A percentile compares a stretch with the other conserved stretches of the same genome.
Conservation (phyloP, 345 rosid species). For the Kandelia obovata region DNA sequence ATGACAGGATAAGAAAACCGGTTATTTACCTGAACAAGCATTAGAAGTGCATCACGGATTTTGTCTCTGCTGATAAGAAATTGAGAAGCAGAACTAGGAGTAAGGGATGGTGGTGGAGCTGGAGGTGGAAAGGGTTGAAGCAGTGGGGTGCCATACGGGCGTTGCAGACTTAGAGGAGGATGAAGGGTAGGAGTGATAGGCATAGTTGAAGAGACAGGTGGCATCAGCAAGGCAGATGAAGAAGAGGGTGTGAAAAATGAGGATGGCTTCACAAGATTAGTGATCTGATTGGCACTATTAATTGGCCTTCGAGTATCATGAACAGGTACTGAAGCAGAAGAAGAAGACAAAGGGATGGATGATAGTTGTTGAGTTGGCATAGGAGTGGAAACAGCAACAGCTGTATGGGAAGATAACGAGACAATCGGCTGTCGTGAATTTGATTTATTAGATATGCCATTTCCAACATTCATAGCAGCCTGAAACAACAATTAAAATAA, state of each 20-base stretch:
- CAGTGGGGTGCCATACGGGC: conserved; percentile 57
- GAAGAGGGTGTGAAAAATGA: conserved; percentile 48
- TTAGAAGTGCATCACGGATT: conserved; percentile 56
- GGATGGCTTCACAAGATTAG: conserved; percentile 60
- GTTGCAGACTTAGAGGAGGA: conserved; percentile 48
- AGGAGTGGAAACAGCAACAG: conserved; percentile 27
- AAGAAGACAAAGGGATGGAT: conserved; percentile 35
- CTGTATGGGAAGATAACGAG: conserved; percentile 38
- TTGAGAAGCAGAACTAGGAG: conserved; percentile 34
- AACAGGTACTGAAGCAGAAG: conserved; percentile 25
- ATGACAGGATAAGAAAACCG: not conserved
- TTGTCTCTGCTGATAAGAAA: conserved; percentile 48
- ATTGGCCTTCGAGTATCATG: conserved; percentile 37
- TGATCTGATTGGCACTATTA: conserved; percentile 33
- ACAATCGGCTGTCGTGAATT: conserved; percentile 33
- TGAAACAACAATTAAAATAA: conserved; percentile 19
- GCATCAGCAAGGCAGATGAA: conserved; percentile 43
- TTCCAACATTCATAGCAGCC: conserved; percentile 42
- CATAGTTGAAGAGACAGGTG: conserved; percentile 41
- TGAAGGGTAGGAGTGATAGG: conserved; percentile 38
- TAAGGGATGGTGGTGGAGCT: conserved; percentile 55
- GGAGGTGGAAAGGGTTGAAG: conserved; percentile 78
- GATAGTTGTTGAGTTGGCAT: conserved; percentile 34
- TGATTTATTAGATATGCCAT: conserved; percentile 28
- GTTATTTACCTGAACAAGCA: conserved; percentile 53